Percentiles rank a stretch among this genome's conserved stretches.
Conservation (phyloP, 495 filamentous ascomycete genomes). For the Chaetomium fimeti region DNA sequence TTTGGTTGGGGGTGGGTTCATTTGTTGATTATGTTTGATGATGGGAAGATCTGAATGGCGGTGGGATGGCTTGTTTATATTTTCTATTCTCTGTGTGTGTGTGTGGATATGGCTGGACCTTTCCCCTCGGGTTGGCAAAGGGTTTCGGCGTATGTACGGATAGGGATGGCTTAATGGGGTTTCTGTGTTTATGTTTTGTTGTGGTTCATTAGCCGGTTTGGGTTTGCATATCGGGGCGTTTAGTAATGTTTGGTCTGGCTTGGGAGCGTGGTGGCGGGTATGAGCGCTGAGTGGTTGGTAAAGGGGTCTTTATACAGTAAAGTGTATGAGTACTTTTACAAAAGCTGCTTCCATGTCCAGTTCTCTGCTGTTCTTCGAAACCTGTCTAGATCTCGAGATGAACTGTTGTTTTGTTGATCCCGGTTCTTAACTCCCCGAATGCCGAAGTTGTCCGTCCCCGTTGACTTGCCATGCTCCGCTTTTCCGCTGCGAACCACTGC, state of each 20-base stretch:
- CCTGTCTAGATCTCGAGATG: too few relatives aligned
- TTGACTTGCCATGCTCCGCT: neutral
- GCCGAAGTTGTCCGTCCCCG: too few relatives aligned
- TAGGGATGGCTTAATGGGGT: neutral
- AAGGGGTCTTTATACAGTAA: too few relatives aligned
- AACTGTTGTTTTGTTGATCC: neutral
- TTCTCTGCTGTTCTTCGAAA: too few relatives aligned
- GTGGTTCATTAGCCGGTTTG: slow-evolving; percentile 1
- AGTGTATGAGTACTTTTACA: too few relatives aligned
- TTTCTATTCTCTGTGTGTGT: neutral
- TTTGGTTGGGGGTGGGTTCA: neutral
- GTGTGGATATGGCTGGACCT: slow-evolving; percentile 16
- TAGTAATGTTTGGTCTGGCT: neutral
- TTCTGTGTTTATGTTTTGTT: neutral
- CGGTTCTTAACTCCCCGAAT: too few relatives aligned
- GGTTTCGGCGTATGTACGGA: slow-evolving; percentile 10
- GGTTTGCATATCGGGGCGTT: slow-evolving; percentile 19
- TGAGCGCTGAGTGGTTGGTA: too few relatives aligned
- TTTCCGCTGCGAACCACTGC: neutral
- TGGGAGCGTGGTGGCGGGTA: neutral
- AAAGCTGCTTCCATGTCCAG: too few relatives aligned
- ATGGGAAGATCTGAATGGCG: neutral
- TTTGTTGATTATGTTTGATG: neutral
- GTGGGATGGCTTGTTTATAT: neutral
- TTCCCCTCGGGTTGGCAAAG: neutral